Percentiles rank a stretch among this genome's conserved stretches.
Evolutionary conservation across 2,329 filamentous ascomycete genomes (phyloP).

Genomic region (Leptographium galeiforme): DNA sequence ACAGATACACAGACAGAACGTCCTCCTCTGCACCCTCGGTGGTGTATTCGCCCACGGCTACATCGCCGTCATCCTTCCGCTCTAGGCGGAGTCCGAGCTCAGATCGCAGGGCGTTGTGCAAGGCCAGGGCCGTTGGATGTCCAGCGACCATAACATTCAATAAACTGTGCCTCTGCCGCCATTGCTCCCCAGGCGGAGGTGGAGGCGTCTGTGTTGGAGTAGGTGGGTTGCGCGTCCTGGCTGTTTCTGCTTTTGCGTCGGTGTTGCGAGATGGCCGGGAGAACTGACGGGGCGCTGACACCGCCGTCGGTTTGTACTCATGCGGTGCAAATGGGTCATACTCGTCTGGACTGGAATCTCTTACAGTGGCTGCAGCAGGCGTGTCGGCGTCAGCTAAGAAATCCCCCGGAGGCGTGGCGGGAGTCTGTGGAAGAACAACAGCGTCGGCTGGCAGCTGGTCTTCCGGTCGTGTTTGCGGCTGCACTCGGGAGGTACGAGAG

Average conservation of each 20-base stretch:
- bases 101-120: slow-evolving; percentile 44
- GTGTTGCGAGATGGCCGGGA: neutral
- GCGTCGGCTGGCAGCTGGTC: neutral
- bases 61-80: slow-evolving; percentile 9
- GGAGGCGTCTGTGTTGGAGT: slow-evolving; percentile 19
- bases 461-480: neutral
- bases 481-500: too few relatives aligned
- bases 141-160: slow-evolving; percentile 28
- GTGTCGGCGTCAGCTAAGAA: neutral
- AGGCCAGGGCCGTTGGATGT: slow-evolving; percentile 33
- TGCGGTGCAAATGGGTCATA: slow-evolving; percentile 30
- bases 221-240: slow-evolving; percentile 7
- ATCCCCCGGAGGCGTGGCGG: slow-evolving; percentile 2
- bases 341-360: slow-evolving; percentile 18
- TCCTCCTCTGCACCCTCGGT: slow-evolving; percentile 22
- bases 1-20: slow-evolving; percentile 26
- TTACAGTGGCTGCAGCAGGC: neutral
- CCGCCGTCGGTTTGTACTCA: slow-evolving; percentile 1
- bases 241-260: neutral
- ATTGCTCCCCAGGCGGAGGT: slow-evolving; percentile 15
- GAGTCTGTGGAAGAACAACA: slow-evolving; percentile 1
- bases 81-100: slow-evolving; percentile 39
- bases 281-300: neutral
- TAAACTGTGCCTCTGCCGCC: slow-evolving; percentile 19
- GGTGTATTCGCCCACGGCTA: neutral